phyloP scores from a whole-genome alignment of 306 rosid genomes.

The Ceratonia siliqua region DNA sequence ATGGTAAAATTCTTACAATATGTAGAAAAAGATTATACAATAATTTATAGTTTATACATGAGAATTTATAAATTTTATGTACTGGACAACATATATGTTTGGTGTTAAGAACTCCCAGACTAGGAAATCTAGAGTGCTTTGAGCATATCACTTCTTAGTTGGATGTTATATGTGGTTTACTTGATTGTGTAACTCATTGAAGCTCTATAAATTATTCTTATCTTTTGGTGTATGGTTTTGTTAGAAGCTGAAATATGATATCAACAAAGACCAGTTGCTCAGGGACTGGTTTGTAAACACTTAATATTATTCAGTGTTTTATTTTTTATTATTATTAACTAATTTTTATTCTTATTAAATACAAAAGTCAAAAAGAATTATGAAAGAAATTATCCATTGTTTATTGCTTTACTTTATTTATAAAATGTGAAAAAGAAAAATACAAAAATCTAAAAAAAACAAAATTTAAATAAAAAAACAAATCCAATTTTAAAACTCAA shows the following conservation, averaged over 20 bases:
- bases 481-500: no score
- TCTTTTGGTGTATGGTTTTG: background rate
- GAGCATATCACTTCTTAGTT: background rate
- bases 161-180: background rate
- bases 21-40: slow-evolving; percentile 34
- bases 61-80: background rate
- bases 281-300: no score
- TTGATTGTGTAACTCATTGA: background rate
- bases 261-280: background rate
- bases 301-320: no score
- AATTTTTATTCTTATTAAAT: no score
- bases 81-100: background rate
- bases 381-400: no score
- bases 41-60: slow-evolving; percentile 46
- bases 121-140: background rate
- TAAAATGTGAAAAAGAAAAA: no score
- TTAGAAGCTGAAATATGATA: background rate
- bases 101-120: background rate
- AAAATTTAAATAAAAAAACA: no score
- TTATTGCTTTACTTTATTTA: no score
- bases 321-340: no score
- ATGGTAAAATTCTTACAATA: no score
- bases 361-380: no score
- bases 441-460: no score
- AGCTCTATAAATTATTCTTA: background rate